Evolutionary conservation across 768 basidiomycete species (phyloP), one percentile per base, ranked within the genome.

Genomic region (Rhodotorula graminis): DNA sequence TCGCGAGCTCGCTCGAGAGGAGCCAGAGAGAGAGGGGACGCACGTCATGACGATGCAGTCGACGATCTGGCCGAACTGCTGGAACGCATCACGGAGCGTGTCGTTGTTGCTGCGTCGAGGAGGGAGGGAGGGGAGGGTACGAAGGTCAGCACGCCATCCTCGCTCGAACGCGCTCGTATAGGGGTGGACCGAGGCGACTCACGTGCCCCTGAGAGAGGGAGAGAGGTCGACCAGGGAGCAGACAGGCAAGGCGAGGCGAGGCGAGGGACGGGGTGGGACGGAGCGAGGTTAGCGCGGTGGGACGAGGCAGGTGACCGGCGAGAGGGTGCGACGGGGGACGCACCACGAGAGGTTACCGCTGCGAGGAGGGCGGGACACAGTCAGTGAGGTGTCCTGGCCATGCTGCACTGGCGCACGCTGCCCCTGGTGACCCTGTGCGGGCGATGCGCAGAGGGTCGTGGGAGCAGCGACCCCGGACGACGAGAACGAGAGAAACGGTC

Each of bases 11-110:
- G 37, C 37, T 37, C 37, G 4, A 64, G 62, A 25, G 21, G 49
- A 27, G 31, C 2, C 5, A 6, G 7, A 6, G 62, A 2, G 82
- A 82, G 88, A n/a, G 50, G 11, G 8, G 50, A 27, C 94, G 86
- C 85, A 97, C 94, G 88, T 97, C 94, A 81, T 89, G 82, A 82
- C 74, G 69, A 76, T 76, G 71, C 71, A 72, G 74, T 76, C 74
- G 55, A 64, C 57, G 55, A 97, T 88, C 81, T 86, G 84, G 80
- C 94, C 94, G 83, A 81, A 93, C 7, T 84, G 80, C 79, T 84
- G 82, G 88, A 98, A 98, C 73, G 91, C 90, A 84, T 87, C 83
- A 83, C 89, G 89, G 78, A 96, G 86, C 69, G 87, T 87, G 55
- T 95, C 93, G 87, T 95, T 93, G 82, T 88, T 93, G 82, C 72